phyloP scores from a whole-genome alignment of 305 asterid genomes.

The Salvia sclarea region DNA sequence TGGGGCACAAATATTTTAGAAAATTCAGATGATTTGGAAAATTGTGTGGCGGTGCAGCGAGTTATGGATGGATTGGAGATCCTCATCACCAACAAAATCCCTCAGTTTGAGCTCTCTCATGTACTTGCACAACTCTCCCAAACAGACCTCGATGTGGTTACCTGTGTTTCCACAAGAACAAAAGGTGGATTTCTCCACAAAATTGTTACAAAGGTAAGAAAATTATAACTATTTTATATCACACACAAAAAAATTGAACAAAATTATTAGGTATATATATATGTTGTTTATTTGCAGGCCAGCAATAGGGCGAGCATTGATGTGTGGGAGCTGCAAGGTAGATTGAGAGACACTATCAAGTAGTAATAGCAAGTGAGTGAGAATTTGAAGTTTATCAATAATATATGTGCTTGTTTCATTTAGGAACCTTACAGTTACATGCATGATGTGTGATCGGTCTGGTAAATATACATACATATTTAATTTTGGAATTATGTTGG shows the following conservation, averaged over 20 bases:
- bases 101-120: not conserved
- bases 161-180: slow-evolving; percentile 7
- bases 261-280: no score
- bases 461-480: not conserved
- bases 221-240: no score
- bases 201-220: not conserved
- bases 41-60: slow-evolving; percentile 15
- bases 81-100: not conserved
- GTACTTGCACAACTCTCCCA: not conserved
- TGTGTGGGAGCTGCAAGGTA: slow-evolving; percentile 39
- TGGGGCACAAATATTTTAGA: not conserved
- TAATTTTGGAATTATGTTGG: not conserved
- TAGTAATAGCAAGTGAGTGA: not conserved
- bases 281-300: not conserved
- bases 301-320: not conserved
- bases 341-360: not conserved
- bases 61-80: slow-evolving; percentile 11
- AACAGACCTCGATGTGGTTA: slow-evolving; percentile 5
- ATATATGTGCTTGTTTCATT: not conserved
- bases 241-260: no score
- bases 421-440: not conserved
- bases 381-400: not conserved
- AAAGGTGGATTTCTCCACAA: slow-evolving; percentile 12
- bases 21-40: slow-evolving; percentile 12
- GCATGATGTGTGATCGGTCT: not conserved